Conservation (phyloP, 805 yeast species). For the Spathaspora sp. region DNA sequence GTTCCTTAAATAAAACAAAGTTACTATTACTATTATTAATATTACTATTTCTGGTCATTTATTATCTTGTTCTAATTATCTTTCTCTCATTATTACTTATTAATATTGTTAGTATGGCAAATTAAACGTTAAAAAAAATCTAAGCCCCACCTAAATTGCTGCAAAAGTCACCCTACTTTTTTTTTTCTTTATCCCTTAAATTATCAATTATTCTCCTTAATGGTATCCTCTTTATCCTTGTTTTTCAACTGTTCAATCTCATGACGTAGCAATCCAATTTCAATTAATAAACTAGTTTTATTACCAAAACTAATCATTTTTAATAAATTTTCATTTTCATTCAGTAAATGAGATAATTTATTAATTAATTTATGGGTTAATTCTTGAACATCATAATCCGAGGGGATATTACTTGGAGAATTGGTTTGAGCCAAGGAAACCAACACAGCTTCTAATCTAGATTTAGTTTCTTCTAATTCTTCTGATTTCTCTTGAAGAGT, state of each 20-base stretch:
- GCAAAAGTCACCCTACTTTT: not conserved
- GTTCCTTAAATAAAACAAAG: not conserved
- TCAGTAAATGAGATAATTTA: conserved; percentile 55
- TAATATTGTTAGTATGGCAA: not conserved
- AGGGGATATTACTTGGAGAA: not conserved
- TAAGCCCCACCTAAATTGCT: not conserved
- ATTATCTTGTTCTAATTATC: not conserved
- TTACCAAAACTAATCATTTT: conserved; percentile 75
- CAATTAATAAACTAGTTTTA: conserved; percentile 66
- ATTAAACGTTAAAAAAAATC: not conserved
- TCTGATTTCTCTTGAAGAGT: conserved; percentile 42
- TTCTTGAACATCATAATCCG: conserved; percentile 62
- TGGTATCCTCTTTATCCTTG: not conserved
- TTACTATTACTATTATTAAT: not conserved
- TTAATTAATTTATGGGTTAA: conserved; percentile 68
- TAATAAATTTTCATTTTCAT: conserved; percentile 68
- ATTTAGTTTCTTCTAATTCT: conserved; percentile 60
- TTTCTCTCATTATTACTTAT: not conserved
- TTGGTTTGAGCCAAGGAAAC: conserved; percentile 11
- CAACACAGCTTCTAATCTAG: conserved; percentile 58
- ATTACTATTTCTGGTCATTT: not conserved
- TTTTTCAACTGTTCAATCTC: conserved; percentile 10
- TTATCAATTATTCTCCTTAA: not conserved
- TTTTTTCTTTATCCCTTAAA: no score
- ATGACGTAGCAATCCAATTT: conserved; percentile 53